Base-by-base conservation (phyloP, 768 basidiomycete genomes). In the Rhizopogon vesiculosus region DNA sequence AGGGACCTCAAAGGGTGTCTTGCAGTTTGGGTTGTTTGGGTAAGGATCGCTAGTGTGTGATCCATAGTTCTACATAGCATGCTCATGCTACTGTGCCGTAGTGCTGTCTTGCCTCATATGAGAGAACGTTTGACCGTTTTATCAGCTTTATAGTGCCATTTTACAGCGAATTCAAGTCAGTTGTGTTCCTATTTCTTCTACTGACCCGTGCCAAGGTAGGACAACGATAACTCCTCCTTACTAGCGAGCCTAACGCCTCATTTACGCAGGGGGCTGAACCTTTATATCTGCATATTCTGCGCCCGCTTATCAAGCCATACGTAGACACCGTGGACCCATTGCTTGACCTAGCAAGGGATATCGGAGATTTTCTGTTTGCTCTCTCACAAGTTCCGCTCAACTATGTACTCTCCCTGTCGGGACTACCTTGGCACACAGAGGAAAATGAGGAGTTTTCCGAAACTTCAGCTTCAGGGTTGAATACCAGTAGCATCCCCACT, bases 21-120 rank as follows among this genome's bases (percentile, higher is more conserved):
- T 46, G 83, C 89, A 39, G 81, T 93, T 13, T 93, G 92, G 92
- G 77, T 90, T 42, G 84, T 93, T 59, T 93, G 89, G 88, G 91
- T 90, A 72, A 72, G 75, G 69, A 33, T 33, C 56, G 15, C 35
- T 3, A 49, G 6, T 29, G 22, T 41, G 28, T 48, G 13, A 12
- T 25, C 15, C 35, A 9, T 25, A 49, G 48, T 16, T 25, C 15
- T 49, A 49, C 48, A 13, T 51, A 42, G 43, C 53, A 39, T 40
- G 54, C 61, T 61, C 55, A 63, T 48, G 35, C 31, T 58, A 39
- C 56, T 59, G 29, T 55, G 58, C 54, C 38, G 44, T 60, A 91
- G 89, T 84, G 80, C 62, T 89, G 84, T 64, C 79, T 87, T 62
- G 76, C 81, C 22, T 71, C 76, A 29, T 87, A 89, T 58, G 91